phyloP scores from a whole-genome alignment of 1,139 yeast species.

The Pichia sp. region DNA sequence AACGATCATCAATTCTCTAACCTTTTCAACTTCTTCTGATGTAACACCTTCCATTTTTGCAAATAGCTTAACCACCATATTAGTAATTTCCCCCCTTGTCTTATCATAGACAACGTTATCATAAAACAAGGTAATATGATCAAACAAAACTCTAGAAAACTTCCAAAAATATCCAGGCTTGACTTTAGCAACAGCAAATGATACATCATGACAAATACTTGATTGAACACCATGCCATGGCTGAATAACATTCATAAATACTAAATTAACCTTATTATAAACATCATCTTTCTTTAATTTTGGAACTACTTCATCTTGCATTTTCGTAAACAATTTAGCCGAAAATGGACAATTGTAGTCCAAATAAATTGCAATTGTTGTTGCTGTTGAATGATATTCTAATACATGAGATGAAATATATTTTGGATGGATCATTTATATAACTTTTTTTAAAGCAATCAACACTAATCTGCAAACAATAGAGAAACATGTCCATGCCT shows the following conservation, averaged over 20 bases:
- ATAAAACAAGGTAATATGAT: conserved; percentile 47
- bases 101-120: conserved; percentile 54
- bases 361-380: conserved; percentile 50
- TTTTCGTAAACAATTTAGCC: conserved; percentile 53
- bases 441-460: not conserved
- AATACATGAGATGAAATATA: conserved; percentile 20
- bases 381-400: conserved; percentile 3
- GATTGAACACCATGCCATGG: conserved; percentile 80
- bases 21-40: conserved; percentile 22
- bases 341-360: conserved; percentile 81
- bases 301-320: conserved; percentile 51
- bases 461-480: not conserved
- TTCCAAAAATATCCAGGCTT: conserved; percentile 61
- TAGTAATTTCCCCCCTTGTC: conserved; percentile 52
- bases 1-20: conserved; percentile 24
- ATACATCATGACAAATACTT: conserved; percentile 61
- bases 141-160: conserved; percentile 50
- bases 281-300: conserved; percentile 36
- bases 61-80: conserved; percentile 44
- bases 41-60: conserved; percentile 20
- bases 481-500: not conserved
- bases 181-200: conserved; percentile 58
- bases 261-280: conserved; percentile 50
- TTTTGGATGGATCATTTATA: conserved; percentile 17
- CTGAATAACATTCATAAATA: conserved; percentile 63